Evolutionary conservation across 768 basidiomycete species (phyloP).

Genomic region (Russula abietina): DNA sequence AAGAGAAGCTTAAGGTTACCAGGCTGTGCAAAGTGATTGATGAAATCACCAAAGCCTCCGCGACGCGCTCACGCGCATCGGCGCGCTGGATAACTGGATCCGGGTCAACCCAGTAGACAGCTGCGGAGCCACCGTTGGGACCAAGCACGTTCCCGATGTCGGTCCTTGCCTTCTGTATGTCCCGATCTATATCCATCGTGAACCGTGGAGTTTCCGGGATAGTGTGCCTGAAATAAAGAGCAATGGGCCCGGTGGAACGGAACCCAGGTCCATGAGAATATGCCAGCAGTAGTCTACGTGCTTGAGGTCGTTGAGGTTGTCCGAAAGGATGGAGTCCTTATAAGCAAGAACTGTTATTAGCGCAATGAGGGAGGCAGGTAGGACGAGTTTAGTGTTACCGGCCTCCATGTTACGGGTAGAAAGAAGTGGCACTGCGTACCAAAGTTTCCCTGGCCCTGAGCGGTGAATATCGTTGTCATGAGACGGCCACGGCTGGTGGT

Average conservation of each 20-base stretch:
- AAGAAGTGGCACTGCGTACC: slow-evolving; percentile 33
- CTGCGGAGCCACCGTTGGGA: slow-evolving; percentile 25
- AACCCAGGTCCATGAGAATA: slow-evolving; percentile 81
- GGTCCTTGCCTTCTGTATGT: slow-evolving; percentile 62
- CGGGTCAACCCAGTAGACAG: slow-evolving; percentile 43
- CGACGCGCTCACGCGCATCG: slow-evolving; percentile 66
- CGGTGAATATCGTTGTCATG: slow-evolving; percentile 83
- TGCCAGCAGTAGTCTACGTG: slow-evolving; percentile 80
- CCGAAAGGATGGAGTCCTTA: slow-evolving; percentile 52
- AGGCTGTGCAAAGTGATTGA: slow-evolving; percentile 60
- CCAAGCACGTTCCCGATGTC: slow-evolving; percentile 68
- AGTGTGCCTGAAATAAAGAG: slow-evolving; percentile 87
- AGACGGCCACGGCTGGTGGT: slow-evolving; percentile 72
- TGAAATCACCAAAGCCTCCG: slow-evolving; percentile 63
- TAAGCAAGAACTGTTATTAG: slow-evolving; percentile 59
- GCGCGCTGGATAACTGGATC: slow-evolving; percentile 54
- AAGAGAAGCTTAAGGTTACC: slow-evolving; percentile 72
- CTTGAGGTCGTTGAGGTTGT: slow-evolving; percentile 33
- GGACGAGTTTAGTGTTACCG: background rate
- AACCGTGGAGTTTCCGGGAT: slow-evolving; percentile 88
- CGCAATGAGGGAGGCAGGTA: slow-evolving; percentile 61
- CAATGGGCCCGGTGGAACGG: slow-evolving; percentile 75
- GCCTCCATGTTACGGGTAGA: too few relatives aligned
- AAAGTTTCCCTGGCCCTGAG: slow-evolving; percentile 88
- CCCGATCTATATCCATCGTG: slow-evolving; percentile 88